A percentile compares a stretch with the other conserved stretches of the same genome.
Conservation (phyloP, 1,284 basidiomycete species). For the Cutaneotrichosporon sp. region DNA sequence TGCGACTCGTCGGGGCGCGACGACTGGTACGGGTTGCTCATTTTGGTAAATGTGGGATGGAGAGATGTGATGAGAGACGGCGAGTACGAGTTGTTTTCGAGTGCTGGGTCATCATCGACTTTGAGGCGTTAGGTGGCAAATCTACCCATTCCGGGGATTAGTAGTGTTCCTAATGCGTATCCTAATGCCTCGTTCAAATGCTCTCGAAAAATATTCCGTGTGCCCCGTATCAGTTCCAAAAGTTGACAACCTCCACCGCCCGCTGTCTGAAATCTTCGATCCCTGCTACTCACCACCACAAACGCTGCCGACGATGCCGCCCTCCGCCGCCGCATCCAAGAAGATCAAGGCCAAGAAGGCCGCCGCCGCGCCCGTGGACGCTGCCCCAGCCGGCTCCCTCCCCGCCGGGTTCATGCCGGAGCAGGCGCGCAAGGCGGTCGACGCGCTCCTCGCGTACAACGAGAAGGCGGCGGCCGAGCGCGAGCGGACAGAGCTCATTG, state of each 20-base stretch:
- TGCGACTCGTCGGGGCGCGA: slow-evolving; percentile 32
- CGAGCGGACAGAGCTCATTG: slow-evolving; percentile 74
- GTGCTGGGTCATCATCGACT: too few species aligned
- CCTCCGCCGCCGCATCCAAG: slow-evolving; percentile 18
- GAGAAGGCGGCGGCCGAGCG: slow-evolving; percentile 64
- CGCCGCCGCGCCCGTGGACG: slow-evolving; percentile 16
- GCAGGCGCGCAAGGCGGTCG: slow-evolving; percentile 77
- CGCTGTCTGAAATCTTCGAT: slow-evolving; percentile 15
- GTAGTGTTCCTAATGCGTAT: background rate
- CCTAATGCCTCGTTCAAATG: too few species aligned
- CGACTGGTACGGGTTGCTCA: slow-evolving; percentile 47
- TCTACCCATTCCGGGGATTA: slow-evolving; percentile 3
- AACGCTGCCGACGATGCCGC: slow-evolving; percentile 18
- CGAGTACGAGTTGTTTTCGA: background rate
- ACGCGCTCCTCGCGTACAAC: slow-evolving; percentile 71
- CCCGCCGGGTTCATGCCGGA: slow-evolving; percentile 59
- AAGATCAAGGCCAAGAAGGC: slow-evolving; percentile 22
- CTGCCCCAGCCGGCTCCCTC: slow-evolving; percentile 27
- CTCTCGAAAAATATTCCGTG: slow-evolving; percentile 7
- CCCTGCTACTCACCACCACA: slow-evolving; percentile 4
- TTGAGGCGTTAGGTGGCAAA: slow-evolving; percentile 6
- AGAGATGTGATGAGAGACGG: background rate
- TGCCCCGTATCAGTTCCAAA: slow-evolving; percentile 10
- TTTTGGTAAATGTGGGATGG: slow-evolving; percentile 16
- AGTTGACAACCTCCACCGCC: slow-evolving; percentile 12